phyloP scores from a whole-genome alignment of 2,329 filamentous ascomycete genomes.

The Trichophyton schoenleinii region DNA sequence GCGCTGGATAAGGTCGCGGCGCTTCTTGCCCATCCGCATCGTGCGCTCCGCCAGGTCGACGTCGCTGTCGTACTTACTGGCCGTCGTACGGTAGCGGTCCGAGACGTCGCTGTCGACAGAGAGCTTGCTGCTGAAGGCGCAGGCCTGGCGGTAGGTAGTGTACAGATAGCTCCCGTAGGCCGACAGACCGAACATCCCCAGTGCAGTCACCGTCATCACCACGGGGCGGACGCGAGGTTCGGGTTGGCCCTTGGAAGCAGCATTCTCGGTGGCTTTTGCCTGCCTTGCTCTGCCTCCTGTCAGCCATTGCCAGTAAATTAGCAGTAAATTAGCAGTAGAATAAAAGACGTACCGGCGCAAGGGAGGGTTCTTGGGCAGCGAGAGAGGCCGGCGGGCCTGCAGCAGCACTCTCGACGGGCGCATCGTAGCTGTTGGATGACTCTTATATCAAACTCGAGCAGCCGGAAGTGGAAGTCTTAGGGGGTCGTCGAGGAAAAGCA shows the following conservation, averaged over 20 bases:
- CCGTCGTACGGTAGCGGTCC: constrained; percentile 35
- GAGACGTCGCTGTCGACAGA: constrained; percentile 32
- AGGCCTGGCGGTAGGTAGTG: constrained; percentile 28
- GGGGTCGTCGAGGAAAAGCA: not conserved
- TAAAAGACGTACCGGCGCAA: too few species aligned
- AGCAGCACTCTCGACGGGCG: not conserved
- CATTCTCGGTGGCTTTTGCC: too few species aligned
- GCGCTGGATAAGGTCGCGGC: constrained; percentile 30
- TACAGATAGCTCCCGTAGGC: constrained; percentile 35
- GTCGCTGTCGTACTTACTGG: constrained; percentile 33
- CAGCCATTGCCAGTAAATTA: too few species aligned
- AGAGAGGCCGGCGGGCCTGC: too few species aligned
- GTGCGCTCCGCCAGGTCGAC: constrained; percentile 34
- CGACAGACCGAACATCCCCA: constrained; percentile 30
- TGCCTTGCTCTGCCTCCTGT: too few species aligned
- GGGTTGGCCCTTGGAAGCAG: constrained; percentile 7
- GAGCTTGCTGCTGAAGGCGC: constrained; percentile 18
- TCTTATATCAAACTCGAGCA: too few species aligned
- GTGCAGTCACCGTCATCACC: constrained; percentile 26
- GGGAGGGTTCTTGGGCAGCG: too few species aligned
- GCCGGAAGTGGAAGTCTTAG: too few species aligned
- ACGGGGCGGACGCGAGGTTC: constrained; percentile 3
- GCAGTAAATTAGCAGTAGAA: too few species aligned
- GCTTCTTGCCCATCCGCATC: constrained; percentile 30
- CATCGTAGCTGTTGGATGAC: not conserved